Conservation (phyloP, 2,329 filamentous ascomycete species). For the Nothophoma quercina region DNA sequence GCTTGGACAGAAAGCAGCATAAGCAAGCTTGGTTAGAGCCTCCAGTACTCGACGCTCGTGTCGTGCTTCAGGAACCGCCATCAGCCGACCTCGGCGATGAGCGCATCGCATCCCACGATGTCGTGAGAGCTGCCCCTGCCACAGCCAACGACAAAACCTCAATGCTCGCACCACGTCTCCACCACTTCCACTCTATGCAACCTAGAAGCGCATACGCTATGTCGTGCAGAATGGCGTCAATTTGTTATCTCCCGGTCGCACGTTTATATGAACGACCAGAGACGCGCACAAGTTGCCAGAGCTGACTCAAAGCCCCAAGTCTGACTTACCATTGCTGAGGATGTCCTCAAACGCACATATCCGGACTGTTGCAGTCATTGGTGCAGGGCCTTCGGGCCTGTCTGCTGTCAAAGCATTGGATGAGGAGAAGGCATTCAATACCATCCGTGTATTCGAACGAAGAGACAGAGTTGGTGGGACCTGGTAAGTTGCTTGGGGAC, state of each 20-base stretch:
- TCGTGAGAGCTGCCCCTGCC: slow-evolving; percentile 6
- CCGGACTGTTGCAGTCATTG: slow-evolving; percentile 6
- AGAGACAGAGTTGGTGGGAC: slow-evolving; percentile 67
- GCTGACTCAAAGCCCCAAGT: neutral
- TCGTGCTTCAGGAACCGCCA: neutral
- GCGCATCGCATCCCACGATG: slow-evolving; percentile 7
- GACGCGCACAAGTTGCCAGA: neutral
- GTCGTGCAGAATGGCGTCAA: slow-evolving; percentile 13
- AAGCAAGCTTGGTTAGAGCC: neutral
- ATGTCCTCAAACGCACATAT: neutral
- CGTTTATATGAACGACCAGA: neutral
- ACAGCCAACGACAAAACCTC: slow-evolving; percentile 5
- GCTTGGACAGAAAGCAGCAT: neutral
- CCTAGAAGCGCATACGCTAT: slow-evolving; percentile 7
- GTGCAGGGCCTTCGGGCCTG: slow-evolving; percentile 5
- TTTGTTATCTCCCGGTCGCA: neutral
- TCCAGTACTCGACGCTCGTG: neutral
- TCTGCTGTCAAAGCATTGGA: slow-evolving; percentile 13
- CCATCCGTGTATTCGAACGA: slow-evolving; percentile 66
- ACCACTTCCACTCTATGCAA: neutral
- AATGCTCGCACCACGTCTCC: neutral
- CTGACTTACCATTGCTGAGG: neutral
- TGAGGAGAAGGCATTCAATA: slow-evolving; percentile 62
- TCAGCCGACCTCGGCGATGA: slow-evolving; percentile 10
- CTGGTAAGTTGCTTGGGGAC: slow-evolving; percentile 56